Evolutionary conservation across 2,329 filamentous ascomycete species (phyloP), one percentile per base, ranked within the genome.

Genomic region (Sporothrix protearum): DNA sequence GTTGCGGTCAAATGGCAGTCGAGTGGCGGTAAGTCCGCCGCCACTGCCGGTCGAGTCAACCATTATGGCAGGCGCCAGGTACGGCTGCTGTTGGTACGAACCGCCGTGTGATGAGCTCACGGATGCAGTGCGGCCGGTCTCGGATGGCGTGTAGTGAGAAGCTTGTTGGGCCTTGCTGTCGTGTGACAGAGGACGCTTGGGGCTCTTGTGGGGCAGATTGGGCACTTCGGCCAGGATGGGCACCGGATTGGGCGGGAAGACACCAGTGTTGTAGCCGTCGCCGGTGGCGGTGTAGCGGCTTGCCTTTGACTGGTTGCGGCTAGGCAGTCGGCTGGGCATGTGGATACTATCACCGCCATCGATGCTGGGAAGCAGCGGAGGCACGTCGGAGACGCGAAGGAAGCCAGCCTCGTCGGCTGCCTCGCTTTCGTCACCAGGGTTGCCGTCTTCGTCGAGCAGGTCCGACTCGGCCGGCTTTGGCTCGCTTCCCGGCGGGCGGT

Each of bases 141-240:
- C 68, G 12, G 68, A 49, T 8, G 53, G 39, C 9, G 51, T n/a
- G 25, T 59, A 28, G 3, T 22, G 25, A 2, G 51, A 30, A 3
- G 10, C n/a, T 2, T 25, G 36, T 19, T 51, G 25, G 4, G 22
- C 53, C 9, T 51, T 64, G 57, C 69, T n/a, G 16, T 64, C 57
- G 28, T 55, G 45, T 30, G 57, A 70, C 3, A 70, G 14, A 4
- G 69, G 53, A 72, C 90, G 85, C 77, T 89, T 89, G 0, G 92
- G 94, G 78, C 90, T 93, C 80, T 91, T 93, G 39, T 91, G 85
- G 2, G 92, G 91, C 42, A 94, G 86, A 8, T 47, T 64, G 1
- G 73, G 72, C 3, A 73, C 49, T 6, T 73, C 68, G 19, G 55
- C 12, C 36, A 73, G 42, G 19, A 71, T 47, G 6, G 71, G 71